Base-by-base conservation (phyloP, 1,284 basidiomycete species). In the Naganishia albida region DNA sequence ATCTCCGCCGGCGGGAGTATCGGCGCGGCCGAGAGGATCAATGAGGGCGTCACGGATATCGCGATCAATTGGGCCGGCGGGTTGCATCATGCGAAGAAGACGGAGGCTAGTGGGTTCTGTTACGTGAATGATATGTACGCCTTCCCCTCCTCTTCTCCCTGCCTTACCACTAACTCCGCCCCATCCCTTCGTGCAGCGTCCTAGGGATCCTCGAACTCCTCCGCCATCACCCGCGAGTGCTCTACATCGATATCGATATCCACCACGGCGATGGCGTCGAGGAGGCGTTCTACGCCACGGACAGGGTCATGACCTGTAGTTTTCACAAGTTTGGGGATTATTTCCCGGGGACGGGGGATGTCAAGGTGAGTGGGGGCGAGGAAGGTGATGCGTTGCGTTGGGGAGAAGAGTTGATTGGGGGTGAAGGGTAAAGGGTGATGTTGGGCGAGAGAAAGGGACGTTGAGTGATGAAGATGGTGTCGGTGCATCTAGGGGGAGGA, bases 221-320 rank as follows among this genome's bases (percentile, higher is more conserved):
- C 15, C 85, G 83, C 20, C 81, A 81, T 69, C 84, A 86, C 73
- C 86, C 90, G 0, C 89, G 96, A 64, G 94, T 99, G 1, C 82
- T 99, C 26, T 99, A 99, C 78, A 90, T 99, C 75, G 95, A 99
- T 78, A 95, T 99, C 65, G 95, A 99, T 78, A 93, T 93, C 64
- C 95, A 98, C 77, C 95, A 99, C 67, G 95, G 95, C 7, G 96
- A 99, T 75, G 96, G 95, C 20, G 95, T 99, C 40, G 95, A 99
- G 74, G 95, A 99, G 76, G 96, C 95, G 0, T 99, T 99, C 82
- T 98, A 97, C 78, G 93, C 91, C 26, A 97, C 93, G 2, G 90
- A 99, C 76, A 84, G 95, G 60, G 95, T 99, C 71, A 93, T 98
- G 88, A 98, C 95, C 2, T 88, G 87, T 76, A 89, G 89, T 46